These are phyloP conservation scores for Symbiotaphrina buchneri DNA, from an alignment of 495 filamentous ascomycete genomes.

Conservation along the genomic window DNA sequence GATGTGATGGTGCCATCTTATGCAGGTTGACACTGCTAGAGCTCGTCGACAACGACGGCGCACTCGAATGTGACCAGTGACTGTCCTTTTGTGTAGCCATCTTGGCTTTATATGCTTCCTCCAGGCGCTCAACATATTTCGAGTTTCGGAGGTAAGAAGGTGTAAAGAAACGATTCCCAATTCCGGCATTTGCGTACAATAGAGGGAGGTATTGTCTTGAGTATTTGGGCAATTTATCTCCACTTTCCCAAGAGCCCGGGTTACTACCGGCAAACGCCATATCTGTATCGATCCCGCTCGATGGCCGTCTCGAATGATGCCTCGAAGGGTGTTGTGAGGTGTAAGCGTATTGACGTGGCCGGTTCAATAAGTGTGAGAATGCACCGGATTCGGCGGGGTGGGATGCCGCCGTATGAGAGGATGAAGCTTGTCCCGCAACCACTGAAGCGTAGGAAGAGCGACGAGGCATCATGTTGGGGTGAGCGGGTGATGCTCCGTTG, in stretches of 20 bases:
- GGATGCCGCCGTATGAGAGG: constrained; percentile 12
- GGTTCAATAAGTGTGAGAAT: constrained; percentile 37
- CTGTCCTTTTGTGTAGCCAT: constrained; percentile 26
- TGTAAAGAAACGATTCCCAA: constrained; percentile 30
- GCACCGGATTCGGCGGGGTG: constrained; percentile 25
- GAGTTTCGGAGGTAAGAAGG: constrained; percentile 66
- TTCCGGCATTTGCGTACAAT: neutral
- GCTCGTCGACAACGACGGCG: constrained; percentile 33
- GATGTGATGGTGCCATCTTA: constrained; percentile 48
- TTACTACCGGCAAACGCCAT: constrained; percentile 8
- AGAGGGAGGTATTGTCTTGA: neutral
- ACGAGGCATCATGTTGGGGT: constrained; percentile 3
- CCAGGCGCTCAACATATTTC: constrained; percentile 51
- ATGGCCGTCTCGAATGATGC: constrained; percentile 11
- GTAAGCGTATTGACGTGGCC: constrained; percentile 2
- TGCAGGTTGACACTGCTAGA: constrained; percentile 39
- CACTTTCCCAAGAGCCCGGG: constrained; percentile 18
- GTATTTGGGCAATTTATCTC: constrained; percentile 10
- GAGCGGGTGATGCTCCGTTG: constrained; percentile 1
- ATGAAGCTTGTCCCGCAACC: constrained; percentile 37
- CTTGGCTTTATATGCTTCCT: constrained; percentile 42
- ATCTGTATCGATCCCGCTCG: constrained; percentile 16
- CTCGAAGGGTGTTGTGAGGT: constrained; percentile 2
- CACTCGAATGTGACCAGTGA: constrained; percentile 11
- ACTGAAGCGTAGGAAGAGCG: constrained; percentile 59